phyloP scores from a whole-genome alignment of 2,329 filamentous ascomycete species.

The Cladosporium colombiae region DNA sequence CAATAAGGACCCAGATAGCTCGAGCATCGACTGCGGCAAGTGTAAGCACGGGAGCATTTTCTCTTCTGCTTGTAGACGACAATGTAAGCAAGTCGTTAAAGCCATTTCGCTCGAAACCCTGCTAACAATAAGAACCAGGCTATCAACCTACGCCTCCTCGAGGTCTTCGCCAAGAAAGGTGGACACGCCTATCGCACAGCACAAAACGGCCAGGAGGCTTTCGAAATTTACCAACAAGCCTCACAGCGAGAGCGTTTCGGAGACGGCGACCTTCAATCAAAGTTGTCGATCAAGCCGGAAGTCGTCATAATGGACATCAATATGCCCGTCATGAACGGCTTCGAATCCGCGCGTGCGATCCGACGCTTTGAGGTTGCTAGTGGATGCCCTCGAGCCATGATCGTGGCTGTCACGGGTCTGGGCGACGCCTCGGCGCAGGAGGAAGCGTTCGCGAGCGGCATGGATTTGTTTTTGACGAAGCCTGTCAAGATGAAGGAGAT shows the following conservation, averaged over 20 bases:
- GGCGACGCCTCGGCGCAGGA: slow-evolving; percentile 24
- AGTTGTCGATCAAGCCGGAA: slow-evolving; percentile 25
- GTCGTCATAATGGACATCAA: slow-evolving; percentile 52
- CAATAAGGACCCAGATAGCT: background rate
- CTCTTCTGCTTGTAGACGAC: slow-evolving; percentile 37
- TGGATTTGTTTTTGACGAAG: slow-evolving; percentile 37
- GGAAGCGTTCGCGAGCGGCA: slow-evolving; percentile 33
- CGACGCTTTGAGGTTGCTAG: slow-evolving; percentile 34
- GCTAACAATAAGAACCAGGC: slow-evolving; percentile 20
- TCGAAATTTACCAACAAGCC: slow-evolving; percentile 43
- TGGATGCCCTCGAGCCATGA: slow-evolving; percentile 22
- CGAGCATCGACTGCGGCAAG: background rate
- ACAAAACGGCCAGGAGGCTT: slow-evolving; percentile 51
- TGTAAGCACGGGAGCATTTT: slow-evolving; percentile 21
- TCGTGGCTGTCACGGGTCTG: slow-evolving; percentile 31
- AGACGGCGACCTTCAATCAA: background rate
- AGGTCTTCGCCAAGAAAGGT: slow-evolving; percentile 36
- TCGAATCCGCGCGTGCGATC: slow-evolving; percentile 38
- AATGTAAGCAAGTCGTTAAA: slow-evolving; percentile 28
- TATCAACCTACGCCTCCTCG: slow-evolving; percentile 37
- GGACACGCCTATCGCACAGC: slow-evolving; percentile 48
- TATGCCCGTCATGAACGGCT: slow-evolving; percentile 38
- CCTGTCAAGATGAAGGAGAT: slow-evolving; percentile 43
- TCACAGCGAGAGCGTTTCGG: background rate
- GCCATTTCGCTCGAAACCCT: background rate